Evolutionary conservation across 352 stramenopile species (phyloP).

Genomic region (Globisporangium sylvaticum): DNA sequence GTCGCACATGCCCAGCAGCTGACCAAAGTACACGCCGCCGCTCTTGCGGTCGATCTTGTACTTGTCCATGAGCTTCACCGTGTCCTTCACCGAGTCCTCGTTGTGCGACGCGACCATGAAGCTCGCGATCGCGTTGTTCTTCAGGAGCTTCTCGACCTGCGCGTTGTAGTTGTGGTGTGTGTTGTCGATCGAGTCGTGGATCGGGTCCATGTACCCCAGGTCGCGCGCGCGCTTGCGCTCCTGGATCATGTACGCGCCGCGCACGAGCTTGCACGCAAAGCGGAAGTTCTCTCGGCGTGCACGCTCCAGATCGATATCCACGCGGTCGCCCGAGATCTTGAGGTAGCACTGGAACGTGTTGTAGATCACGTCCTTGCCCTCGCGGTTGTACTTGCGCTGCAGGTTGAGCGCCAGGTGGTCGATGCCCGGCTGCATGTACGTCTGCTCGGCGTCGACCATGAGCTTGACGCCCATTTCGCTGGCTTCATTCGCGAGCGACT

Average conservation of each 20-base stretch:
- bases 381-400: conserved; percentile 89
- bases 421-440: conserved; percentile 97
- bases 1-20: conserved; percentile 98
- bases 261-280: conserved; percentile 97
- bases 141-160: conserved; percentile 88
- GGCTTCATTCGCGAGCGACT: conserved; percentile 70
- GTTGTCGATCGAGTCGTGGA: conserved; percentile 91
- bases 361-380: conserved; percentile 89
- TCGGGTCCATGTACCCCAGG: conserved; percentile 83
- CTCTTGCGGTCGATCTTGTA: conserved; percentile 75
- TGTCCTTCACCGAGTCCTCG: conserved; percentile 91
- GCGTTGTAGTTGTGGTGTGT: conserved; percentile 95
- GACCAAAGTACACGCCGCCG: conserved; percentile 92
- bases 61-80: conserved; percentile 90
- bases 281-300: conserved; percentile 89
- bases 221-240: conserved; percentile 90
- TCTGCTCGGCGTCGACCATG: conserved; percentile 98
- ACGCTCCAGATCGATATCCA: conserved; percentile 91
- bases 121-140: conserved; percentile 83
- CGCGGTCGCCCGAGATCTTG: conserved; percentile 86
- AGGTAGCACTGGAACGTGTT: conserved; percentile 99
- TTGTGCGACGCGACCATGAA: conserved; percentile 99
- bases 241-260: conserved; percentile 98
- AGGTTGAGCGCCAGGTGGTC: conserved; percentile 90
- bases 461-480: conserved; percentile 84